Evolutionary conservation across 2,329 filamentous ascomycete species (phyloP).

Genomic region (Paradendryphiella salina): DNA sequence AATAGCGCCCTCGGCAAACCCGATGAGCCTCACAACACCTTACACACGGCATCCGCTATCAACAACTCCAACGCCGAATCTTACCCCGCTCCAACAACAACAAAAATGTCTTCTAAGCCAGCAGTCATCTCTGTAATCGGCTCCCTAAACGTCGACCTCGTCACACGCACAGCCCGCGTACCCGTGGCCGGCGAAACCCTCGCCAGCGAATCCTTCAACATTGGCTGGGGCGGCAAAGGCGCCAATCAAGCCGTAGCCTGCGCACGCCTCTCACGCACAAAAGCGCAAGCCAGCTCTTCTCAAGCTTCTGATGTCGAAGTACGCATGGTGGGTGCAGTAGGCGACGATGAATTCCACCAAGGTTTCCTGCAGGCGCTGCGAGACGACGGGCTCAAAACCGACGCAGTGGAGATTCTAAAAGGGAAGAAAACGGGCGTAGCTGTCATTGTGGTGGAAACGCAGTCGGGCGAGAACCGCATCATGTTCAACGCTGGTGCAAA

Average conservation of each 20-base stretch:
- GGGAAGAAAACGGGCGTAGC: slow-evolving; percentile 54
- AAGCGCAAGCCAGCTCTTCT: slow-evolving; percentile 29
- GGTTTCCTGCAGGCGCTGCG: slow-evolving; percentile 49
- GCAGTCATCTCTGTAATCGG: slow-evolving; percentile 78
- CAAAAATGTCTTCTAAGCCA: slow-evolving; percentile 30
- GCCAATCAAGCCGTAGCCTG: slow-evolving; percentile 94
- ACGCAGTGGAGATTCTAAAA: slow-evolving; percentile 46
- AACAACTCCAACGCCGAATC: neutral
- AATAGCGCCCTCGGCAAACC: slow-evolving; percentile 6
- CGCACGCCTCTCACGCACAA: slow-evolving; percentile 72
- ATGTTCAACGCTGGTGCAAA: slow-evolving; percentile 56
- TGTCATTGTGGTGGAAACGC: slow-evolving; percentile 55
- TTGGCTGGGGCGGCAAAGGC: slow-evolving; percentile 87
- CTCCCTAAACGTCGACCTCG: slow-evolving; percentile 92
- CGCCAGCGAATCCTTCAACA: slow-evolving; percentile 74
- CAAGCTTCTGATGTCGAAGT: slow-evolving; percentile 47
- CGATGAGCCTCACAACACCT: slow-evolving; percentile 4
- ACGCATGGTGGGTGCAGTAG: slow-evolving; percentile 56
- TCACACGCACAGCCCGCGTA: slow-evolving; percentile 82
- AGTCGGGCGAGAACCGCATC: slow-evolving; percentile 54
- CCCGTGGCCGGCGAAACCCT: slow-evolving; percentile 86
- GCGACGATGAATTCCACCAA: slow-evolving; percentile 51
- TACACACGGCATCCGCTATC: neutral
- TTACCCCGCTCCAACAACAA: neutral
- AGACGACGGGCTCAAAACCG: slow-evolving; percentile 51